phyloP scores from a whole-genome alignment of 768 basidiomycete species.

The Aureoboletus auriporus region DNA sequence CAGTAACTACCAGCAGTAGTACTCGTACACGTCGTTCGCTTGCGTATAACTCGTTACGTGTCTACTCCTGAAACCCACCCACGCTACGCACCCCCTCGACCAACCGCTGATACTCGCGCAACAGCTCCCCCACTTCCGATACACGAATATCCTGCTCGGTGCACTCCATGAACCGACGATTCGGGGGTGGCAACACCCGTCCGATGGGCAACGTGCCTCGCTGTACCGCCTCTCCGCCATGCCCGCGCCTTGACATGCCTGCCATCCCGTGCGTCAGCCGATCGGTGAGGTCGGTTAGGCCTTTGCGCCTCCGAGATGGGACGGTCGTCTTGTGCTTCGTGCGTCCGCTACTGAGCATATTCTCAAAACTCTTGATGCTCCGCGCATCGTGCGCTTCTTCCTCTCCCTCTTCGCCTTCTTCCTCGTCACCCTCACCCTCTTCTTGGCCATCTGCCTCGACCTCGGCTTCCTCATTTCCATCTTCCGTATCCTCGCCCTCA shows the following conservation, averaged over 20 bases:
- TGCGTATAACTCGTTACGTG: not conserved
- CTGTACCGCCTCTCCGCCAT: slow-evolving; percentile 18
- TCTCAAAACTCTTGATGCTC: slow-evolving; percentile 85
- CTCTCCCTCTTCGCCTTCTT: slow-evolving; percentile 26
- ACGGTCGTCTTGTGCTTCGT: slow-evolving; percentile 16
- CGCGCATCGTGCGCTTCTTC: slow-evolving; percentile 49
- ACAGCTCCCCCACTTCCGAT: slow-evolving; percentile 74
- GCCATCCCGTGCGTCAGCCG: slow-evolving; percentile 72
- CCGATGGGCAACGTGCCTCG: slow-evolving; percentile 37
- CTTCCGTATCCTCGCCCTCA: slow-evolving; percentile 15
- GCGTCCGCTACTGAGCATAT: slow-evolving; percentile 57
- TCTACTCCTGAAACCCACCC: slow-evolving; percentile 38
- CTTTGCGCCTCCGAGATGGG: slow-evolving; percentile 51
- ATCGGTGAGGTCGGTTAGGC: slow-evolving; percentile 50
- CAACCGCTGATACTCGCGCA: slow-evolving; percentile 77
- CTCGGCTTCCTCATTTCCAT: slow-evolving; percentile 23
- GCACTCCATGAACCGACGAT: slow-evolving; percentile 67
- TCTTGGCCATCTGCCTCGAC: slow-evolving; percentile 29
- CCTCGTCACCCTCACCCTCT: slow-evolving; percentile 23
- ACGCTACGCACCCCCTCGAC: slow-evolving; percentile 61
- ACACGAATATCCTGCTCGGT: slow-evolving; percentile 73
- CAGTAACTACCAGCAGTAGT: too few species aligned
- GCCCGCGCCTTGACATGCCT: slow-evolving; percentile 44
- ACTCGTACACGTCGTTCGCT: not conserved
- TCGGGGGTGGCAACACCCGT: slow-evolving; percentile 51